Percentiles rank a stretch among this genome's conserved stretches.
Evolutionary conservation across 1,139 yeast genomes (phyloP).

Genomic region (Pichia sp.): DNA sequence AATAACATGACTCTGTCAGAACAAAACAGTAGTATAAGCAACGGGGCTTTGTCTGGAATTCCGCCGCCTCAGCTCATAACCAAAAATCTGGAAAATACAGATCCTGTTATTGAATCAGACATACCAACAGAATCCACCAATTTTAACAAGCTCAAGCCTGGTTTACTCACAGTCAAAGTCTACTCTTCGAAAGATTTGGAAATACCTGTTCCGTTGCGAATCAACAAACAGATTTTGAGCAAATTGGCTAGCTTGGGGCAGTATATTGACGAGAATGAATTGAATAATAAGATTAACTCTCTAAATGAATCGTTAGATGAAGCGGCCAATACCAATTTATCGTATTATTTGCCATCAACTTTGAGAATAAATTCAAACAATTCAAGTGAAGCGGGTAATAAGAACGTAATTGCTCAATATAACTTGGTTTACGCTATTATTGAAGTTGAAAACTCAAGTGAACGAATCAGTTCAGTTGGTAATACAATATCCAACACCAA

Average conservation of each 20-base stretch:
- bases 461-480: conserved; percentile 30
- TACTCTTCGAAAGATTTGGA: conserved; percentile 53
- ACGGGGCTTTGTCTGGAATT: no score
- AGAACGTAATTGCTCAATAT: conserved; percentile 39
- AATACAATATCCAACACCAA: conserved; percentile 42
- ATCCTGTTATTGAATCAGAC: conserved; percentile 20
- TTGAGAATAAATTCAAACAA: conserved; percentile 35
- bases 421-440: conserved; percentile 47
- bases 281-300: conserved; percentile 32
- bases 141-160: conserved; percentile 36
- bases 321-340: conserved; percentile 23
- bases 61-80: conserved; percentile 17
- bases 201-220: conserved; percentile 43
- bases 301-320: conserved; percentile 28
- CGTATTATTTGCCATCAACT: conserved; percentile 55
- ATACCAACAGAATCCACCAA: background rate
- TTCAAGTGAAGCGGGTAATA: conserved; percentile 24
- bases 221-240: conserved; percentile 42
- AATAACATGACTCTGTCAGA: background rate
- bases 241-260: conserved; percentile 37
- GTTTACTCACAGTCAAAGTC: conserved; percentile 61
- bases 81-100: conserved; percentile 22
- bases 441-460: conserved; percentile 60
- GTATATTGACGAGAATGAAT: conserved; percentile 31
- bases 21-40: background rate